Percentiles rank a stretch among this genome's conserved stretches.
Evolutionary conservation across 2,329 filamentous ascomycete genomes (phyloP).

Genomic region (Scedosporium minutisporum): DNA sequence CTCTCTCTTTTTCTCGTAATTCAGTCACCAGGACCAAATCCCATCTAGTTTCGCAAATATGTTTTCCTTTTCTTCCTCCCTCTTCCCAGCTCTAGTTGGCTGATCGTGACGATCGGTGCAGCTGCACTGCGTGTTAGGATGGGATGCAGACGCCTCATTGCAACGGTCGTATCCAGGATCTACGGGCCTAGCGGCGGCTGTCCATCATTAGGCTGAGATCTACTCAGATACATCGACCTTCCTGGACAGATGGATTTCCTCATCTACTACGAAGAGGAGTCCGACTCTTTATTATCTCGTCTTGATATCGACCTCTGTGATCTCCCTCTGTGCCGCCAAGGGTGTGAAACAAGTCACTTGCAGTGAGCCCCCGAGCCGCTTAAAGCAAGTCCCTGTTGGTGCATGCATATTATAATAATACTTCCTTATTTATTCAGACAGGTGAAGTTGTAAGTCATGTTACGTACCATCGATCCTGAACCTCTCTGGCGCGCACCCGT

Average conservation of each 20-base stretch:
- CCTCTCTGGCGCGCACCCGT: neutral
- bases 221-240: neutral
- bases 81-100: neutral
- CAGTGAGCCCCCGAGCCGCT: too few relatives aligned
- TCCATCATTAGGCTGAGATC: constrained; percentile 2
- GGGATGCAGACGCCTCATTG: constrained; percentile 1
- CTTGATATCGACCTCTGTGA: too few relatives aligned
- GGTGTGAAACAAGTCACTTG: too few relatives aligned
- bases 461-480: constrained; percentile 3
- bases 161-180: constrained; percentile 4
- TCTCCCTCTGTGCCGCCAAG: too few relatives aligned
- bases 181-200: neutral
- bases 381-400: neutral
- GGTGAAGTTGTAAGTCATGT: neutral
- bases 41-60: too few relatives aligned
- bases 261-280: too few relatives aligned
- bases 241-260: neutral
- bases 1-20: neutral
- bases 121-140: neutral
- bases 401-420: neutral
- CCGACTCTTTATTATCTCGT: too few relatives aligned
- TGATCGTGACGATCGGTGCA: constrained; percentile 6
- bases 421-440: constrained; percentile 1
- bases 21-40: too few relatives aligned
- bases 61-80: too few relatives aligned